These are phyloP conservation scores for Vanrija pseudolonga DNA, from an alignment of 1,284 basidiomycete species.

Conservation along the genomic window DNA sequence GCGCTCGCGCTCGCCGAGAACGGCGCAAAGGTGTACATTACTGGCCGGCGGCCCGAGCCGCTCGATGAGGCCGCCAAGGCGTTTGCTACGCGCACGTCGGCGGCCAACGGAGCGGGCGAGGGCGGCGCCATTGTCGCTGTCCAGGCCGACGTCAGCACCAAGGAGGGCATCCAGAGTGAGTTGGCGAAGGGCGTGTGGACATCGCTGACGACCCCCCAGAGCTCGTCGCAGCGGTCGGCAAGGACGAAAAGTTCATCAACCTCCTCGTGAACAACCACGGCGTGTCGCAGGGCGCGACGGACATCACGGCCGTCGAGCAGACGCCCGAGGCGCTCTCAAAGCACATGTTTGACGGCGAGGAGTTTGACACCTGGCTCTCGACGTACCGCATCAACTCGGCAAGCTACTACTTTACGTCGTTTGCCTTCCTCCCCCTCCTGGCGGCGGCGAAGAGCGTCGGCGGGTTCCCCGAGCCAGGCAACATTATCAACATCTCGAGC, in stretches of 20 bases:
- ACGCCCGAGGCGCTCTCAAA: slow-evolving; percentile 37
- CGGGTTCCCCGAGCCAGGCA: slow-evolving; percentile 37
- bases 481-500: slow-evolving; percentile 44
- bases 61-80: slow-evolving; percentile 30
- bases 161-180: slow-evolving; percentile 32
- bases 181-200: no score
- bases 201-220: no score
- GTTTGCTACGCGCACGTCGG: no score
- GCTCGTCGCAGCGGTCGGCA: slow-evolving; percentile 6
- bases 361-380: slow-evolving; percentile 36
- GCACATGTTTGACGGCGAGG: slow-evolving; percentile 42
- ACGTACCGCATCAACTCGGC: slow-evolving; percentile 45
- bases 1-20: slow-evolving; percentile 43
- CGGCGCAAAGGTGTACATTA: slow-evolving; percentile 50
- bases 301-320: slow-evolving; percentile 34
- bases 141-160: slow-evolving; percentile 38
- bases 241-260: slow-evolving; percentile 38
- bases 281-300: slow-evolving; percentile 28
- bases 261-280: slow-evolving; percentile 41
- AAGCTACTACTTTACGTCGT: slow-evolving; percentile 46
- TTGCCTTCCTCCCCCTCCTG: slow-evolving; percentile 48
- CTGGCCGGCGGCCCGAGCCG: slow-evolving; percentile 41
- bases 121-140: slow-evolving; percentile 34
- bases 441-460: slow-evolving; percentile 37
- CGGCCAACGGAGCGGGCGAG: no score